Conservation (phyloP, 257 asterid genomes). For the Lithospermum erythrorhizon region DNA sequence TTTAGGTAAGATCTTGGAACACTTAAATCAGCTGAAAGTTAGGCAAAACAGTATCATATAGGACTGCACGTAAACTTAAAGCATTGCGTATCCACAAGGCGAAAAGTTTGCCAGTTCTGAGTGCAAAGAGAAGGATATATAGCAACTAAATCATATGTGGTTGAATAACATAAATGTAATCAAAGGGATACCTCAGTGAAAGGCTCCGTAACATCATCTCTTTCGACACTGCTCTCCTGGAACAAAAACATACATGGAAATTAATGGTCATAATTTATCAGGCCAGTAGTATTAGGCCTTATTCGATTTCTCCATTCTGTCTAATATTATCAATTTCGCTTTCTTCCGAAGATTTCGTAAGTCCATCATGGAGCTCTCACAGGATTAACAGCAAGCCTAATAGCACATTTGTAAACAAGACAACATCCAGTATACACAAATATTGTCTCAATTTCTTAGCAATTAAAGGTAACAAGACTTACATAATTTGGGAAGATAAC, state of each 20-base stretch:
- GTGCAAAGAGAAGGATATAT: not conserved
- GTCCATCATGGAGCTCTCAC: not conserved
- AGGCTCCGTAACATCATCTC: constrained; percentile 38
- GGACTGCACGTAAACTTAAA: not conserved
- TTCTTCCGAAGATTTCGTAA: not conserved
- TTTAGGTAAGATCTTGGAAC: not conserved
- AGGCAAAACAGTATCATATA: not conserved
- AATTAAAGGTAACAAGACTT: constrained; percentile 23
- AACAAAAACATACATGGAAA: not conserved
- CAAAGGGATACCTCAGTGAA: constrained; percentile 33
- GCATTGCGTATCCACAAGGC: too few species aligned
- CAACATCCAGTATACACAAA: not conserved
- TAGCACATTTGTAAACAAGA: not conserved
- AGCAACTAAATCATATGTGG: not conserved
- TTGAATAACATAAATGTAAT: not conserved
- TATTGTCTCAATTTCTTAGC: not conserved
- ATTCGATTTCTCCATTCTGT: not conserved
- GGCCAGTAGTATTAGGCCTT: not conserved
- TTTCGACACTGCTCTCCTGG: constrained; percentile 44
- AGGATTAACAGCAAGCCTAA: not conserved
- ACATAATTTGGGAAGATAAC: constrained; percentile 93
- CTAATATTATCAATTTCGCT: not conserved
- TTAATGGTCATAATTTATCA: not conserved
- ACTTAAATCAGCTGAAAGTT: not conserved
- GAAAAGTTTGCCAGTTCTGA: not conserved